Base-by-base conservation (phyloP, 345 rosid species). In the Raphanus raphanistrum region DNA sequence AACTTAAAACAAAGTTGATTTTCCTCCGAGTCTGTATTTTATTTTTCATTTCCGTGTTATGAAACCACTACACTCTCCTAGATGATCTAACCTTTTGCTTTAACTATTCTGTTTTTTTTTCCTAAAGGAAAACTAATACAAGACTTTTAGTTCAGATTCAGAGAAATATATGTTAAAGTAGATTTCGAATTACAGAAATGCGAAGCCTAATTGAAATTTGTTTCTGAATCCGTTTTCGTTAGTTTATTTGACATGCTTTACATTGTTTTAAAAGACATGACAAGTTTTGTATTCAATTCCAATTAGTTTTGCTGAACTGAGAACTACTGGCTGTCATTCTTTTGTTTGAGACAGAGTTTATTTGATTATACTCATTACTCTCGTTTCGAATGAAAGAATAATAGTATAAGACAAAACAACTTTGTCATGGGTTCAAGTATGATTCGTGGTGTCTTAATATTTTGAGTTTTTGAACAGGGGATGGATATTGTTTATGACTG, bases 321-420 rank as follows among this genome's bases (percentile, higher is more conserved):
- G 48, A 75, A 75, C 48, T 57, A 43, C 2, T 17, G 4, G 79
- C 26, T 67, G 60, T 67, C 67, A 28, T 58, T 41, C 15, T 16
- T 66, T 41, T 75, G 31, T 41, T 66, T 59, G 33, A 15, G 61
- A 45, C 58, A 17, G n/a, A 31, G 21, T 4, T 48, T 48, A 43
- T 43, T 43, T 43, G 8, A 74, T 63, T 64, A 25, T 52, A 74
- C 71, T 74, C 71, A 74, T 57, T 65, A 12, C 78, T 55, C 55
- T 43, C 10, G 3, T 66, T 55, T 27, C 43, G 16, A 66, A 65
- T 15, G 11, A 48, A 25, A 59, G 16, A 43, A 41, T 67, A 29
- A 41, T 25, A 68, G 16, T 29, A 29, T 67, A 17, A 29, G 32
- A 59, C 57, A 26, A 38, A 33, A 65, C 16, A 16, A 7, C 17